Evolutionary conservation across 805 yeast species (phyloP), one percentile per base, ranked within the genome.

Genomic region (Lipomyces oligophaga): DNA sequence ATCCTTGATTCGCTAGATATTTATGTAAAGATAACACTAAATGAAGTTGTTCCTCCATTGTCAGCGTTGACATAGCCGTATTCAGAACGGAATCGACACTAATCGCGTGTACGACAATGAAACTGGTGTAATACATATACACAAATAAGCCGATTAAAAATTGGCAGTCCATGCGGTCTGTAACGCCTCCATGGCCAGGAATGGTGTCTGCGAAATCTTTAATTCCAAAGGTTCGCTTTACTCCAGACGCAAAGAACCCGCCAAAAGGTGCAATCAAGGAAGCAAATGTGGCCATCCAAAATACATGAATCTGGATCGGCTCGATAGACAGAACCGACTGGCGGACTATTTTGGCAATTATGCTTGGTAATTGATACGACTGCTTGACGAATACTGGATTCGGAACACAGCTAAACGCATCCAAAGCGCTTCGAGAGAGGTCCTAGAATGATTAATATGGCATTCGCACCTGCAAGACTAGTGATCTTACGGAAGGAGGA

Each of bases 111-210:
- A 48, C 81, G 28, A 90, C 80, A 57, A 90, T 78, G 65, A 90
- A 90, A 2, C 96, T 85, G 67, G 90, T 96, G 67, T 82, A 88
- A 69, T 93, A 93, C 56, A 93, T 73, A 63, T 89, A 89, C 32
- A 90, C 77, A 64, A 93, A 93, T 33, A 95, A 85, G 10, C 98
- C 98, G 97, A 93, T 93, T 58, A 93, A 71, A 63, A 90, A 93
- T 69, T 93, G 97, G 69, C 98, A 93, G 68, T 93, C 98, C 72
- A 93, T 82, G 69, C 98, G 78, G 66, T 93, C 98, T 19, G 97
- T 89, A 57, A 93, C 82, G 58, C 98, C 98, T 55, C 98, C 98
- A 64, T 93, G 98, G 24, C 98, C 98, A 16, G 98, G 98, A 59
- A 93, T 93, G 8, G 97, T 90, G 62, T 90, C 95, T 57, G 97